Base-by-base conservation (phyloP, 139 green algal genomes). In the Limnomonas spitsbergensis region DNA sequence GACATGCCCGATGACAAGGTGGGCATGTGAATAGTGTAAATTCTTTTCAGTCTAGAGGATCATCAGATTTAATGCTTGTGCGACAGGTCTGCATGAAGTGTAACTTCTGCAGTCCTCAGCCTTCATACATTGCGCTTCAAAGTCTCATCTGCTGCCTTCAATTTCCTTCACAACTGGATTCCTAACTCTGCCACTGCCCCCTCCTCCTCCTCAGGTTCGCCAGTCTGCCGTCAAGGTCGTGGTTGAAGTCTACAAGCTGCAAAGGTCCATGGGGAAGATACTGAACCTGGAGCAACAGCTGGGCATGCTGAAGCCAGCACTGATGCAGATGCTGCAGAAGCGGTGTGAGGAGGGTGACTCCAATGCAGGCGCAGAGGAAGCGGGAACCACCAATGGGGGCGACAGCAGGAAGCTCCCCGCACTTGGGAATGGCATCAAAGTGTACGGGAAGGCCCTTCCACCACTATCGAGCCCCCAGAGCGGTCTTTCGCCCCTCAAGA, bases 1-100 rank as follows among this genome's bases (percentile, higher is more conserved):
- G 69, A 75, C 34, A 53, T 75, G 34, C 69, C 69, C 24, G 69
- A 75, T 52, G 69, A 75, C 9, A 75, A 75, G 36, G 69, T 71
- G 61, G 20, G 61, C 61, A 9, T 24, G 14, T 61, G 47, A n/a
- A n/a, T n/a, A n/a, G n/a, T n/a, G n/a, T n/a, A n/a, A n/a, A n/a
- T n/a, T n/a, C n/a, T n/a, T n/a, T n/a, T n/a, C n/a, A n/a, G n/a
- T n/a, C n/a, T n/a, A n/a, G n/a, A n/a, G n/a, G n/a, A n/a, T n/a
- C n/a, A n/a, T n/a, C n/a, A n/a, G n/a, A n/a, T n/a, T n/a, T n/a
- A n/a, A n/a, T n/a, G n/a, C n/a, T n/a, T n/a, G n/a, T n/a, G n/a
- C n/a, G n/a, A n/a, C n/a, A n/a, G n/a, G n/a, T n/a, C n/a, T n/a
- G n/a, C n/a, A n/a, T n/a, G n/a, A n/a, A n/a, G n/a, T n/a, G n/a